Percentiles rank a stretch among this genome's conserved stretches.
Conservation (phyloP, 2,329 filamentous ascomycete species). For the Ambrosiella xylebori region DNA sequence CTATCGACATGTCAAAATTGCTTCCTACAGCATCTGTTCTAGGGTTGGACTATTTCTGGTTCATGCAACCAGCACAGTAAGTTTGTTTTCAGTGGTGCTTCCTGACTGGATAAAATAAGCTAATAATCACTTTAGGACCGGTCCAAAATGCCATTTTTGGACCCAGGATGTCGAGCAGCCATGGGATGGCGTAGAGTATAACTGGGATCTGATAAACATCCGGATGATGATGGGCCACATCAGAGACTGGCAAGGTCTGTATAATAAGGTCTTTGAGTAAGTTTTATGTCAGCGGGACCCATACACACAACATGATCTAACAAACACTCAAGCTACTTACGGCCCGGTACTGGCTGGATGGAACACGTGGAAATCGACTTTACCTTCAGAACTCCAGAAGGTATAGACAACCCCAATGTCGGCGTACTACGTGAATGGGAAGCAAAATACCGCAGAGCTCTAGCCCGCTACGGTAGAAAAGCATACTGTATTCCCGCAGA, state of each 20-base stretch:
- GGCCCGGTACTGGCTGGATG: slow-evolving; percentile 55
- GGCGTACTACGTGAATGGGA: slow-evolving; percentile 42
- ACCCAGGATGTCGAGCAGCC: slow-evolving; percentile 62
- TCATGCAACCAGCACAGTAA: slow-evolving; percentile 24
- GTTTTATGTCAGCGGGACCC: slow-evolving; percentile 17
- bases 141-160: slow-evolving; percentile 48
- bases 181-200: slow-evolving; percentile 37
- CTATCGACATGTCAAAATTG: slow-evolving; percentile 65
- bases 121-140: slow-evolving; percentile 36
- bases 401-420: slow-evolving; percentile 38
- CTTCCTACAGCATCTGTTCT: slow-evolving; percentile 18
- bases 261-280: slow-evolving; percentile 50
- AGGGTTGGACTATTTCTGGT: slow-evolving; percentile 24
- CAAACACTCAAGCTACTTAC: slow-evolving; percentile 44
- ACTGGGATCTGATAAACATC: slow-evolving; percentile 72
- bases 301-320: not conserved
- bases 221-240: slow-evolving; percentile 67
- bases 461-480: not conserved
- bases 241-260: slow-evolving; percentile 56
- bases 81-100: slow-evolving; percentile 13
- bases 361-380: slow-evolving; percentile 88
- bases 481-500: slow-evolving; percentile 13
- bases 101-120: not conserved
- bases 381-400: slow-evolving; percentile 53
- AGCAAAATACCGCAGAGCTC: slow-evolving; percentile 11